Percentiles rank a stretch among this genome's conserved stretches.
These are phyloP conservation scores for Globisporangium apiculatum DNA, from an alignment of 352 stramenopile genomes.

Conservation along the genomic window DNA sequence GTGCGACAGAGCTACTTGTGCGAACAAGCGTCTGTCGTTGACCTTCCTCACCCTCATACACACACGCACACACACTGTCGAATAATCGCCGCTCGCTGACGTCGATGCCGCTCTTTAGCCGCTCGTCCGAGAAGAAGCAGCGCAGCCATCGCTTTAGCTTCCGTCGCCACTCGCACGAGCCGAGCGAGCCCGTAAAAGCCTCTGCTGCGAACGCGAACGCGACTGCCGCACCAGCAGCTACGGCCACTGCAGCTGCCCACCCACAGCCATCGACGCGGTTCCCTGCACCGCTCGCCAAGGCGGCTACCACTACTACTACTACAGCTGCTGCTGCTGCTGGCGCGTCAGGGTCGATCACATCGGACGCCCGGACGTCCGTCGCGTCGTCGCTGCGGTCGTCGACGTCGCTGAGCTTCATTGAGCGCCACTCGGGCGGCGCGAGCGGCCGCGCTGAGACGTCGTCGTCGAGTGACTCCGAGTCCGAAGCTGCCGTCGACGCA, in stretches of 20 bases:
- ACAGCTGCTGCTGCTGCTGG: too few species aligned
- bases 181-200: conserved; percentile 3
- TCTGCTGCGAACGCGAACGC: neutral
- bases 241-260: too few species aligned
- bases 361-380: conserved; percentile 22
- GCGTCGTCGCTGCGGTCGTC: conserved; percentile 56
- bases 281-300: conserved; percentile 4
- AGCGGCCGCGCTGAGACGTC: conserved; percentile 10
- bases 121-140: conserved; percentile 36
- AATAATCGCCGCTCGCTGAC: neutral
- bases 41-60: too few species aligned
- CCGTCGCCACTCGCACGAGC: conserved; percentile 46
- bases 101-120: conserved; percentile 61
- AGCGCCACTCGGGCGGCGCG: conserved; percentile 32
- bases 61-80: too few species aligned
- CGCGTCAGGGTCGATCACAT: conserved; percentile 13
- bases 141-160: conserved; percentile 63
- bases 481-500: conserved; percentile 2
- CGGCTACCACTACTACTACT: conserved; percentile 2
- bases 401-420: conserved; percentile 32
- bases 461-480: conserved; percentile 13
- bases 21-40: too few species aligned
- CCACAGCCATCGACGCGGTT: neutral
- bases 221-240: neutral
- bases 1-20: too few species aligned